A percentile compares a stretch with the other conserved stretches of the same genome.
Conservation (phyloP, 495 filamentous ascomycete species). For the Aspergillus incahuasiensis region DNA sequence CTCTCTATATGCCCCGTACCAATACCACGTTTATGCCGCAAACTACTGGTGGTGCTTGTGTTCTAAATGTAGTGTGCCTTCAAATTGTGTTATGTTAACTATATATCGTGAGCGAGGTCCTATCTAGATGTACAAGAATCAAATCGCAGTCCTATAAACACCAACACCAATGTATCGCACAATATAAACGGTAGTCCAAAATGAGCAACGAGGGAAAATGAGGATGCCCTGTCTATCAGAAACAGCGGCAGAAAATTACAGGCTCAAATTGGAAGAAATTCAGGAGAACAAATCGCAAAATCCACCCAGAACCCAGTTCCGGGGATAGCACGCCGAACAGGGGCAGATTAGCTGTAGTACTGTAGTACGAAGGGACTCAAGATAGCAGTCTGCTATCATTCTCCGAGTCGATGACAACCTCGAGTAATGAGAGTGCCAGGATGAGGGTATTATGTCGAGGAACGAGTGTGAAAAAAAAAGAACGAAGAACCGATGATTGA, state of each 20-base stretch:
- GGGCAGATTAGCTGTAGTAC: background rate
- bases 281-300: constrained; percentile 3
- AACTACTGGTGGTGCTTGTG: too few relatives aligned
- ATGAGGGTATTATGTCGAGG: constrained; percentile 11
- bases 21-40: too few relatives aligned
- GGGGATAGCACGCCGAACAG: background rate
- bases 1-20: too few relatives aligned
- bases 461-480: constrained; percentile 4
- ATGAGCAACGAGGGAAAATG: constrained; percentile 15
- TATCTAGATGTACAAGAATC: constrained; percentile 13
- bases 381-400: background rate
- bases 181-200: constrained; percentile 12
- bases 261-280: constrained; percentile 7
- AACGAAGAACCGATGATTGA: background rate
- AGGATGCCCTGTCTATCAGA: constrained; percentile 3
- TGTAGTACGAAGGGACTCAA: background rate
- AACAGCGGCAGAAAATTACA: constrained; percentile 13
- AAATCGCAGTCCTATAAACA: constrained; percentile 12
- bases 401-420: background rate
- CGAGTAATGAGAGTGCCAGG: background rate
- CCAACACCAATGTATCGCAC: constrained; percentile 15
- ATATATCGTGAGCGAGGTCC: background rate
- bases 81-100: background rate
- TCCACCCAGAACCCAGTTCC: constrained; percentile 14
- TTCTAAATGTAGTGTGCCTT: too few relatives aligned